Conservation (phyloP, 495 filamentous ascomycete genomes). For the Collariella sp. region DNA sequence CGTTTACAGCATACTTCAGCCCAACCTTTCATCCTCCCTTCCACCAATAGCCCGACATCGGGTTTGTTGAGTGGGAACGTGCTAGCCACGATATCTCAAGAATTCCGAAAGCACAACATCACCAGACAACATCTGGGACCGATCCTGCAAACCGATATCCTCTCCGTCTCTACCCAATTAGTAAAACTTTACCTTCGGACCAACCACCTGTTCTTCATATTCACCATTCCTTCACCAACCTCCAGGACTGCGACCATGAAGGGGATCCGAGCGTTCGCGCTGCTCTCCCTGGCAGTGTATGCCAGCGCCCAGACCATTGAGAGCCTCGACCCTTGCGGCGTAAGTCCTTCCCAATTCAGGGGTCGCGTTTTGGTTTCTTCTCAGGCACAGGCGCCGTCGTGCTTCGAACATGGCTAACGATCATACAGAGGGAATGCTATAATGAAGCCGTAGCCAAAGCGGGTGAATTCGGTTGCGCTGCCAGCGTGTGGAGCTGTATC, state of each 20-base stretch:
- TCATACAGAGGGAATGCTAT: conserved; percentile 19
- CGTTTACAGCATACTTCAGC: too few species aligned
- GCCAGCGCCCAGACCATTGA: conserved; percentile 20
- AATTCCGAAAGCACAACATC: too few species aligned
- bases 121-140: too few species aligned
- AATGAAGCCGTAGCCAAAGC: conserved; percentile 5
- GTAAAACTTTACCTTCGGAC: too few species aligned
- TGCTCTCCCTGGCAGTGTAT: conserved; percentile 16
- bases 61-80: too few species aligned
- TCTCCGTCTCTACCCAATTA: too few species aligned
- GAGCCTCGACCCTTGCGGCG: conserved; percentile 18
- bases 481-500: conserved; percentile 18
- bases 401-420: conserved; percentile 12
- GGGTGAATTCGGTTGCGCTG: conserved; percentile 13
- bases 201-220: too few species aligned
- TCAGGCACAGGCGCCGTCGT: not conserved
- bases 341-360: conserved; percentile 12
- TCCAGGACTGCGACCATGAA: conserved; percentile 15
- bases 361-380: not conserved
- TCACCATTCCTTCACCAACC: not conserved
- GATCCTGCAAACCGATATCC: too few species aligned
- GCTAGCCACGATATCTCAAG: too few species aligned
- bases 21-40: too few species aligned
- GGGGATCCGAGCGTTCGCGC: conserved; percentile 13
- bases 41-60: too few species aligned